Conservation (phyloP, 2,329 filamentous ascomycete species). For the Sporothrix variecibatus region DNA sequence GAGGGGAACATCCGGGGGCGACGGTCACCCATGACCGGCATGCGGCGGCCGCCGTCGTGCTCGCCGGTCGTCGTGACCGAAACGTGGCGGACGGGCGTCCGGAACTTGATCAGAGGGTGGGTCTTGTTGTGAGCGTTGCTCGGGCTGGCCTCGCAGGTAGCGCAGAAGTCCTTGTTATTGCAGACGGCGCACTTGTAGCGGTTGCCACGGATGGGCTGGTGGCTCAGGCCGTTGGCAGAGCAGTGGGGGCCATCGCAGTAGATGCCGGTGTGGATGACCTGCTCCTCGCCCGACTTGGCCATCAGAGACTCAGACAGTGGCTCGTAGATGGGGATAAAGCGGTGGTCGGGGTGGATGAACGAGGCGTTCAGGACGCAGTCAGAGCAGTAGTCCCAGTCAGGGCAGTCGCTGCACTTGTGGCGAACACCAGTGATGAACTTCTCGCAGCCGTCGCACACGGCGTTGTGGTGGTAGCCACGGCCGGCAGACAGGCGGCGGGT, state of each 20-base stretch:
- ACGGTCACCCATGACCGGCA: constrained; percentile 73
- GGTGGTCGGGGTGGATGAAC: constrained; percentile 76
- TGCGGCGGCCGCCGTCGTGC: constrained; percentile 64
- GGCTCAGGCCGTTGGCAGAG: constrained; percentile 52
- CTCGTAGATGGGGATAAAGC: constrained; percentile 86
- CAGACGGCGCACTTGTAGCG: constrained; percentile 98
- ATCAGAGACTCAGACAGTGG: constrained; percentile 37
- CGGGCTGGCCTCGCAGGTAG: constrained; percentile 86
- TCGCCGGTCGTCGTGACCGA: constrained; percentile 84
- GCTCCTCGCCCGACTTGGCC: constrained; percentile 33
- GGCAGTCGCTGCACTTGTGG: constrained; percentile 95
- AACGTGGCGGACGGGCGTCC: constrained; percentile 84
- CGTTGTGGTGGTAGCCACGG: constrained; percentile 78
- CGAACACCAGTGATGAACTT: constrained; percentile 84
- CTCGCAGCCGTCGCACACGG: constrained; percentile 93
- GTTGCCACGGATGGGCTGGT: constrained; percentile 71
- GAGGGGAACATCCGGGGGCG: constrained; percentile 22
- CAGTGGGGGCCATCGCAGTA: constrained; percentile 95
- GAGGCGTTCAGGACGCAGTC: constrained; percentile 69
- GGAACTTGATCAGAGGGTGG: constrained; percentile 97
- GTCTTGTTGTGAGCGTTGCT: constrained; percentile 85
- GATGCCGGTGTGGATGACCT: constrained; percentile 73
- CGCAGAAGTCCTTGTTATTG: constrained; percentile 92
- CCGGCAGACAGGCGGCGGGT: constrained; percentile 73
- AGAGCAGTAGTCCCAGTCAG: constrained; percentile 94